Evolutionary conservation across 805 yeast genomes (phyloP).

Genomic region (Isabelozyma pseudorhagii): DNA sequence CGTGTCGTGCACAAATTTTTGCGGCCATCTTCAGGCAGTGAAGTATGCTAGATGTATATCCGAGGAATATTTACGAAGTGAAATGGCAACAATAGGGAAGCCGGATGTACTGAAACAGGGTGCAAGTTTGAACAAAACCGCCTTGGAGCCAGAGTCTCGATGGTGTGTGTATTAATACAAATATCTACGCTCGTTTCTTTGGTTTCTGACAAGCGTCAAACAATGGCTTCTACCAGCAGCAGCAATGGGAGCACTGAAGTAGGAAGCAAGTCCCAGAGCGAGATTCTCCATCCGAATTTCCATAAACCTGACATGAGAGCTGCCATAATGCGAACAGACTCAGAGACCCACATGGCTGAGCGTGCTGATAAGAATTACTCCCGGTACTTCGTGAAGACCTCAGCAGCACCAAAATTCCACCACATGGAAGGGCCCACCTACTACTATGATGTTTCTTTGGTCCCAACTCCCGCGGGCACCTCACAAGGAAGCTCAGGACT

Average conservation of each 20-base stretch:
- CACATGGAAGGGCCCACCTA: slow-evolving; percentile 10
- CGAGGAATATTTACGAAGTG: no score
- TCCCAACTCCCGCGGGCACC: background rate
- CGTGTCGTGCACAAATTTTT: background rate
- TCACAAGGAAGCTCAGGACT: background rate
- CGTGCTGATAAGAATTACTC: slow-evolving; percentile 7
- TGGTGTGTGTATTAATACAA: no score
- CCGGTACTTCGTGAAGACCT: slow-evolving; percentile 7
- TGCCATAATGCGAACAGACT: background rate
- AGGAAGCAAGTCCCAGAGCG: background rate
- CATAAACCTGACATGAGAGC: slow-evolving; percentile 3
- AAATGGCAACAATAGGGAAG: no score
- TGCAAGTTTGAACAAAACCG: no score
- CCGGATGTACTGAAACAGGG: no score
- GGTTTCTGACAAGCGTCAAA: no score
- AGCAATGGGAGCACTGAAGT: no score
- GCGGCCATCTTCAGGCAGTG: background rate
- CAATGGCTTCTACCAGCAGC: no score
- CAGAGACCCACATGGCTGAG: slow-evolving; percentile 7
- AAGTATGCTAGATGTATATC: no score
- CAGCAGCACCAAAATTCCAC: slow-evolving; percentile 1
- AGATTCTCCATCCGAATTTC: slow-evolving; percentile 10
- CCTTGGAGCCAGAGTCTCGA: no score
- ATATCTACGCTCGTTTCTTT: no score
- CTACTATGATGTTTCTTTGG: slow-evolving; percentile 4